Base-by-base conservation (phyloP, 371 early-diverging fungal species). In the Mucor sp. region DNA sequence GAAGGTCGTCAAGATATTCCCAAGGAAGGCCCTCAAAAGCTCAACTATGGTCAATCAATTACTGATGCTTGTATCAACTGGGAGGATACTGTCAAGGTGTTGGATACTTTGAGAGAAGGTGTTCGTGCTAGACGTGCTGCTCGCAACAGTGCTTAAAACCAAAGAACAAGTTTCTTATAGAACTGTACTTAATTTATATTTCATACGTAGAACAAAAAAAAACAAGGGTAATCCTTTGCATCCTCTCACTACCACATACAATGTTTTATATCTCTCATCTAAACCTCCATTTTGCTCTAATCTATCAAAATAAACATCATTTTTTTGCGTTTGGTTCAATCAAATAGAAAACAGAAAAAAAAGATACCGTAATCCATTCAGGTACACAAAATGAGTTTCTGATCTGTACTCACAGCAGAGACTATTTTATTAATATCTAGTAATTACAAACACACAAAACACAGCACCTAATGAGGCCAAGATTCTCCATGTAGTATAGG, bases 31-130 rank as follows among this genome's bases (percentile, higher is more conserved):
- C 78, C 85, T 48, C 83, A 87, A 53, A 76, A 70, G 5, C 70
- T 89, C 47, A 75, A 59, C 28, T 91, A 92, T 67, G 93, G 94
- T 17, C 77, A 89, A 67, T 88, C 88, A 14, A 86, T 94, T 61
- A 94, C 94, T 0, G 94, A 93, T 73, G 92, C 93, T 3, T 93
- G 94, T 74, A 88, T 94, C 63, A 63, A 77, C 43, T 94, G 92
- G 92, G 90, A 89, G 1, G 87, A 87, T 56, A 94, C 93, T 17
- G 87, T 85, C 14, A 71, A 77, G 39, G 81, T 87, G 53, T 70
- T 94, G 59, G 82, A 90, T 50, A 64, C 65, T 19, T 80, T 93
- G 19, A 77, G 83, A 15, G 85, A 87, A 47, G 93, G 88, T 66
- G 90, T 93, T 30, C 84, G 80, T 33, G 82, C 79, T 43, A 76